These are phyloP conservation scores for Fusarium praegraminearum DNA, from an alignment of 2,329 filamentous ascomycete species.

Conservation along the genomic window DNA sequence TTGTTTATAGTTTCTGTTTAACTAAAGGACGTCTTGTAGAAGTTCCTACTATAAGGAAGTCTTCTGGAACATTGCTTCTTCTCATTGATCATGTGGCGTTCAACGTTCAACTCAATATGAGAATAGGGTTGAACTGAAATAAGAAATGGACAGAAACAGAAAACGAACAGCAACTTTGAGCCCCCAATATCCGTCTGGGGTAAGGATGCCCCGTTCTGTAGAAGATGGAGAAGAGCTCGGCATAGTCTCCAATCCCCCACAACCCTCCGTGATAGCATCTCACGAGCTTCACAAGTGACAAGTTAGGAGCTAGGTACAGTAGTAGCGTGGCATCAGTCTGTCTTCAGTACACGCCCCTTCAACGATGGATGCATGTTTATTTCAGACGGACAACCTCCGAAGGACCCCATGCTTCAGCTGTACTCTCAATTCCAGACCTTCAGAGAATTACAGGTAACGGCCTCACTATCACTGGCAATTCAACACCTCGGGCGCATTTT, in stretches of 20 bases:
- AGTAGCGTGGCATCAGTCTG: slow-evolving; percentile 23
- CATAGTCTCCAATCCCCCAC: slow-evolving; percentile 15
- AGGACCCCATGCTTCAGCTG: slow-evolving; percentile 27
- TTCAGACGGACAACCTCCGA: slow-evolving; percentile 41
- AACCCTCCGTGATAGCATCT: slow-evolving; percentile 27
- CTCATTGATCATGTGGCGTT: slow-evolving; percentile 5
- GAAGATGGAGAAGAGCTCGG: slow-evolving; percentile 25
- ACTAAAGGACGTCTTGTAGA: background rate
- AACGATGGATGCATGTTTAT: slow-evolving; percentile 13
- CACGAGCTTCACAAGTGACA: slow-evolving; percentile 15
- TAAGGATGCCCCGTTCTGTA: slow-evolving; percentile 8
- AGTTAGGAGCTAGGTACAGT: background rate
- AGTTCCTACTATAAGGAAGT: background rate
- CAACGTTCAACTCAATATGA: background rate
- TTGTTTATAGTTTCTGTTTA: background rate
- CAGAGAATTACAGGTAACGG: slow-evolving; percentile 28
- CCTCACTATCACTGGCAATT: slow-evolving; percentile 18
- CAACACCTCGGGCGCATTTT: slow-evolving; percentile 18
- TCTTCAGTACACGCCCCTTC: slow-evolving; percentile 22
- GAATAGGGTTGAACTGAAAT: background rate
- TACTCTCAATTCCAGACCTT: slow-evolving; percentile 16
- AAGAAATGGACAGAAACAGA: background rate
- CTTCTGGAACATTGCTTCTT: background rate
- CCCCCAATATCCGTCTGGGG: slow-evolving; percentile 29
- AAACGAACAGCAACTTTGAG: background rate